Evolutionary conservation across 257 asterid species (phyloP).

Genomic region (Solanum phureja): DNA sequence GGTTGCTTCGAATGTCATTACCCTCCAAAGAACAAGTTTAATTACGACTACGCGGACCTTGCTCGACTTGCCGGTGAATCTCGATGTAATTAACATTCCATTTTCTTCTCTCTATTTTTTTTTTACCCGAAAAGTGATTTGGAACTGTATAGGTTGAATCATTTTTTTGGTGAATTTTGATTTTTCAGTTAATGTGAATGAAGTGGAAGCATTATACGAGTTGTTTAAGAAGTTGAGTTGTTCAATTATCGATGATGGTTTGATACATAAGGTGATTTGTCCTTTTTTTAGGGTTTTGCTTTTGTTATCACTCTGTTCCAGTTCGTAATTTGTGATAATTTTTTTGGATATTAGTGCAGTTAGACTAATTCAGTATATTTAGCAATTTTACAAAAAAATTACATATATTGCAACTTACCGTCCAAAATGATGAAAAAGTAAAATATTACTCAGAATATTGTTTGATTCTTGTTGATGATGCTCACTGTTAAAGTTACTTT

Average conservation of each 20-base stretch:
- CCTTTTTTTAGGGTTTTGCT: no score
- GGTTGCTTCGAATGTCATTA: constrained; percentile 42
- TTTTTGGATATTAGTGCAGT: background rate
- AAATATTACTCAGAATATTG: no score
- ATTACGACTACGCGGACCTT: constrained; percentile 20
- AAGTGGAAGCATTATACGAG: constrained; percentile 77
- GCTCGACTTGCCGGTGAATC: constrained; percentile 53
- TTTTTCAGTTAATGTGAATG: constrained; percentile 57
- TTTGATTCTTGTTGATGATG: background rate
- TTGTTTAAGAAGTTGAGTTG: constrained; percentile 75
- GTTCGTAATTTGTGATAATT: no score
- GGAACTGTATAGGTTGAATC: background rate
- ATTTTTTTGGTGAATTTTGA: background rate
- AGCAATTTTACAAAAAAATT: background rate
- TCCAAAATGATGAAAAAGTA: no score
- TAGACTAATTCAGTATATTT: background rate
- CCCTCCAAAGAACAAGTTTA: constrained; percentile 1
- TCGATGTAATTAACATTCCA: constrained; percentile 16
- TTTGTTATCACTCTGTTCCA: no score
- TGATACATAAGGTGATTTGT: constrained; percentile 60
- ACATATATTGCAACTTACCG: background rate
- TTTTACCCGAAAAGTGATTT: background rate
- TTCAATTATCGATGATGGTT: constrained; percentile 76
- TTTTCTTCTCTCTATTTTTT: background rate
- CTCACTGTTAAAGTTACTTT: background rate